Percentiles rank a stretch among this genome's conserved stretches.
Conservation (phyloP, 2,329 filamentous ascomycete genomes). For the Epichloe sylvatica region DNA sequence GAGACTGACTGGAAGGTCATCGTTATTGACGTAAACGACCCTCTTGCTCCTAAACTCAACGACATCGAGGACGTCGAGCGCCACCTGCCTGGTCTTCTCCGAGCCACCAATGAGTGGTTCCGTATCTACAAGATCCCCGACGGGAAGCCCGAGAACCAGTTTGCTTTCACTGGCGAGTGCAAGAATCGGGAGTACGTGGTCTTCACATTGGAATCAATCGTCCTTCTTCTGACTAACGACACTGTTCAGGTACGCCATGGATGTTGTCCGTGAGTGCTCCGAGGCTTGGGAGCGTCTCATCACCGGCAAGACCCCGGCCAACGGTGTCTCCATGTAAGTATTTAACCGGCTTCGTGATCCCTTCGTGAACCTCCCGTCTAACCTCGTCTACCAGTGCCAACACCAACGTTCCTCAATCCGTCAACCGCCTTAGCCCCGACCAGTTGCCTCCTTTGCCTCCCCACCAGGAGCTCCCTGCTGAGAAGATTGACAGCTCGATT, state of each 20-base stretch:
- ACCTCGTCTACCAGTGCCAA: conserved; percentile 53
- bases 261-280: conserved; percentile 87
- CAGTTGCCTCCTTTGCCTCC: conserved; percentile 64
- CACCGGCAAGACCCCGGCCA: conserved; percentile 69
- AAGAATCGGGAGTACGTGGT: conserved; percentile 82
- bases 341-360: neutral
- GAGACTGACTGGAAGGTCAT: conserved; percentile 99
- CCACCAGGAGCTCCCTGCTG: conserved; percentile 67
- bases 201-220: neutral
- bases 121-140: conserved; percentile 99
- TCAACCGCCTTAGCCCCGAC: conserved; percentile 53
- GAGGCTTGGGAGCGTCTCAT: conserved; percentile 97
- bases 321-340: conserved; percentile 71
- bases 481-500: conserved; percentile 87
- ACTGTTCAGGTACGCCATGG: conserved; percentile 63
- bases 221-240: conserved; percentile 1
- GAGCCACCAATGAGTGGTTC: conserved; percentile 99
- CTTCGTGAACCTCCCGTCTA: neutral
- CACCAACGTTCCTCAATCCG: conserved; percentile 58
- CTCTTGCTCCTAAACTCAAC: conserved; percentile 89
- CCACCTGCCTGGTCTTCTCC: conserved; percentile 89
- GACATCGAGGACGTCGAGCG: conserved; percentile 98
- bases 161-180: conserved; percentile 99
- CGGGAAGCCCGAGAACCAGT: conserved; percentile 99
- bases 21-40: conserved; percentile 96